Evolutionary conservation across 2,329 filamentous ascomycete species (phyloP), one percentile per base, ranked within the genome.

Genomic region (Hypoxylon sp.): DNA sequence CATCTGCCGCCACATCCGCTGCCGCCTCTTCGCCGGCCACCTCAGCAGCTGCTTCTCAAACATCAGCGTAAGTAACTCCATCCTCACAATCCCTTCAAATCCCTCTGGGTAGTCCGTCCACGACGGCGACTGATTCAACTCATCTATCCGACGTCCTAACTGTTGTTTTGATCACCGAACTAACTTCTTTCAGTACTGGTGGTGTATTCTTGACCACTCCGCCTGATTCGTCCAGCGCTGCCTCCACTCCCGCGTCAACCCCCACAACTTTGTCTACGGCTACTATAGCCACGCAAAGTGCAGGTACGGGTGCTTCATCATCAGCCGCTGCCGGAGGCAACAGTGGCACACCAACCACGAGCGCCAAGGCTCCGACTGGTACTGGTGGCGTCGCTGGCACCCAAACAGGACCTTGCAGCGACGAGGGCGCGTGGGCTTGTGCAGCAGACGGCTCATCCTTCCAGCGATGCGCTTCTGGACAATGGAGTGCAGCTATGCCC

Each of bases 381-480:
- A 74, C 71, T 16, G 66, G 67, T 24, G 60, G 60, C 14, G 36
- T 64, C 9, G 45, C 40, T n/a, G 72, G 72, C 30, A 24, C 57
- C 2, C 64, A 73, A 48, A 64, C 69, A 24, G 76, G 79, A 40
- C 71, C 70, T 57, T 89, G 88, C 78, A 76, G 73, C 32, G 61
- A 77, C 3, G 86, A 89, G 70, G 88, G 88, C 18, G 70, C 76
- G 14, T 90, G 85, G 85, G 85, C 86, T 76, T 90, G 88, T 73
- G 77, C 87, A 26, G 76, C 87, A 24, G 80, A 77, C 16, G 86
- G 86, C 51, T 77, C 75, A 22, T 79, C 82, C 51, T 90, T 87
- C 81, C 87, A 89, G 77, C 86, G 86, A 59, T 90, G 87, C 70
- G 87, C 85, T n/a, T 84, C 81, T 12, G 87, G 87, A 4, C 70